Evolutionary conservation across 2,329 filamentous ascomycete genomes (phyloP).

Genomic region (Trichoderma atrobrunneum): DNA sequence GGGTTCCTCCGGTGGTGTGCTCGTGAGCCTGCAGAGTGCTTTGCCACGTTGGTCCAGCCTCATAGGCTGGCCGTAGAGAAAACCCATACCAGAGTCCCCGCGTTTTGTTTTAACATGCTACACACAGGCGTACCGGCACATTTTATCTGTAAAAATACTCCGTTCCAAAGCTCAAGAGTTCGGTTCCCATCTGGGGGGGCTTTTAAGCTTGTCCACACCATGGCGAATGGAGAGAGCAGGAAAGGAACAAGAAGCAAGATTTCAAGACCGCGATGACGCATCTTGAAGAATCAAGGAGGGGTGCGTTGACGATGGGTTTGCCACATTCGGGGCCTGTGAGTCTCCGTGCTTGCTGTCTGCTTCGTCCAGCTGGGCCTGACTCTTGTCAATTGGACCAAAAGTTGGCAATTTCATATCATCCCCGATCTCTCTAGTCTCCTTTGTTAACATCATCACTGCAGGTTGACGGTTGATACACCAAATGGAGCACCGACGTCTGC

Average conservation of each 20-base stretch:
- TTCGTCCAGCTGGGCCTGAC: not conserved
- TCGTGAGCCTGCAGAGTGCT: slow-evolving; percentile 25
- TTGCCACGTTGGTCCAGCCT: slow-evolving; percentile 36
- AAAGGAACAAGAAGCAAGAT: not conserved
- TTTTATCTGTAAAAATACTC: not conserved
- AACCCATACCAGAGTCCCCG: slow-evolving; percentile 9
- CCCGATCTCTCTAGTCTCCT: slow-evolving; percentile 8
- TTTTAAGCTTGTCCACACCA: not conserved
- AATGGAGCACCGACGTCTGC: slow-evolving; percentile 20
- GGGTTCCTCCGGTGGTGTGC: slow-evolving; percentile 10
- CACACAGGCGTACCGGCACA: not conserved
- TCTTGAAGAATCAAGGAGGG: slow-evolving; percentile 1
- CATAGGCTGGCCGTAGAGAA: slow-evolving; percentile 6
- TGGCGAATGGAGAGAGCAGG: not conserved
- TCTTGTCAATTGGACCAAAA: slow-evolving; percentile 23
- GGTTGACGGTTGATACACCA: slow-evolving; percentile 21
- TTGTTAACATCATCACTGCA: slow-evolving; percentile 9
- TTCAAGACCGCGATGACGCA: not conserved
- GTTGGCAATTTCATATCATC: not conserved
- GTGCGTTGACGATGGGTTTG: not conserved
- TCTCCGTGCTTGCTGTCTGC: not conserved
- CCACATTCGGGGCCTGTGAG: not conserved
- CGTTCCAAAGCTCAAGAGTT: not conserved
- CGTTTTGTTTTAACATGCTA: slow-evolving; percentile 14
- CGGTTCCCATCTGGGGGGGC: not conserved